Conservation (phyloP, 2,329 filamentous ascomycete species). For the Allantophomopsis lycopodina region DNA sequence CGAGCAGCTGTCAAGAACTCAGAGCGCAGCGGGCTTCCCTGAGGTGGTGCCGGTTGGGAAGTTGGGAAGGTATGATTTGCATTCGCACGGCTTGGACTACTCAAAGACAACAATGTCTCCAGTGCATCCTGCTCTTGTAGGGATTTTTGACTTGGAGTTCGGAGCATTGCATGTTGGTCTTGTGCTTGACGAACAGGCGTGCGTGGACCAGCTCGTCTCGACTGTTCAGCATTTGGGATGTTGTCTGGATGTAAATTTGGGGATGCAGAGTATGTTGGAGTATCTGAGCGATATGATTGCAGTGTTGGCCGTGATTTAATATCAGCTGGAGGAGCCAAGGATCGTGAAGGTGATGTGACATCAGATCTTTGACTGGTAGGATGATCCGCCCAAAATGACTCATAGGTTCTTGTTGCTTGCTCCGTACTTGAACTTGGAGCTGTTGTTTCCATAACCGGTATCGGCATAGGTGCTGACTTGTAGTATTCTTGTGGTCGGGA, state of each 20-base stretch:
- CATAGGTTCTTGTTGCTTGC: conserved; percentile 22
- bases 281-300: conserved; percentile 14
- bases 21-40: conserved; percentile 15
- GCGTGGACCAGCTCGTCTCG: conserved; percentile 9
- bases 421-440: conserved; percentile 19
- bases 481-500: conserved; percentile 1
- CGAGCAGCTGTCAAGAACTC: conserved; percentile 12
- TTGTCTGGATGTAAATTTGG: conserved; percentile 13
- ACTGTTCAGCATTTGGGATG: conserved; percentile 6
- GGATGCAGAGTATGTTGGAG: conserved; percentile 15
- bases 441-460: neutral
- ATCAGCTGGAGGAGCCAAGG: conserved; percentile 23
- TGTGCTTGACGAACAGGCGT: conserved; percentile 10
- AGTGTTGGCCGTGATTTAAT: conserved; percentile 10
- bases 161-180: conserved; percentile 23
- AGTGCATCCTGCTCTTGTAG: conserved; percentile 69
- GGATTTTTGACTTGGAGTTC: conserved; percentile 52
- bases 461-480: neutral
- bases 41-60: conserved; percentile 11
- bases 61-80: conserved; percentile 40
- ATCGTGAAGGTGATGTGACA: conserved; percentile 30
- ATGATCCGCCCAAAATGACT: conserved; percentile 30
- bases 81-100: conserved; percentile 59
- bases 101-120: conserved; percentile 70
- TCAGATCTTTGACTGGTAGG: conserved; percentile 17